Evolutionary conservation across 225 moss, liverwort and hornwort species (phyloP), one percentile per base, ranked within the genome.

Genomic region (Neckera pumila): DNA sequence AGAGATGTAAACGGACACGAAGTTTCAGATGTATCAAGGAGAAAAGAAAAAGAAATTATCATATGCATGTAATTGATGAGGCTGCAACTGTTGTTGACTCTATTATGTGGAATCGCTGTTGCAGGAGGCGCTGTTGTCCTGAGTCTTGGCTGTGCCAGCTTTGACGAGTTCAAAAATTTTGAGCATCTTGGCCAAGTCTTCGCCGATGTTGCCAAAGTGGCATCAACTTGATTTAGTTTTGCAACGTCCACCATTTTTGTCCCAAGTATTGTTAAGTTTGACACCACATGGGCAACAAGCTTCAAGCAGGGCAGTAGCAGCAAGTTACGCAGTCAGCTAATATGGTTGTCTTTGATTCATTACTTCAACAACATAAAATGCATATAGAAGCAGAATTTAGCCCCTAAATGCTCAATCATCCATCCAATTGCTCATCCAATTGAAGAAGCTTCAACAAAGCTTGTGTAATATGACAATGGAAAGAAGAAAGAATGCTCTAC

Each of bases 151-250:
- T 99, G 98, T 90, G 96, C 98, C 51, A 99, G 99, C 89, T 96
- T 99, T 87, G 99, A 99, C 84, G 96, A 97, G 83, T 97, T 99
- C 83, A 90, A 82, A 69, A 95, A 96, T 79, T 99, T 99, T 83
- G 97, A 99, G 89, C 97, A 97, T 74, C 95, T 97, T 86, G 97
- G 99, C n/a, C 91, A 93, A 79, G 94, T 97, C 76, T 99, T 99
- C 83, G 66, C 92, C 14, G 93, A 97, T 45, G 95, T 99, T n/a
- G 97, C 95, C 1, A 96, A 91, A 92, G 51, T 89, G 58, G 71
- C 88, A 53, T 90, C 92, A 80, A 78, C 79, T 59, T 93, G 87
- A 93, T 82, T 40, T 33, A 31, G 12, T 17, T 26, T 61, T 56
- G 66, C 54, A 64, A 38, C 38, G 28, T 71, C 57, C 57, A 27